Evolutionary conservation across 208 protist genomes (phyloP).

Genomic region (Leishmania aethiopica): DNA sequence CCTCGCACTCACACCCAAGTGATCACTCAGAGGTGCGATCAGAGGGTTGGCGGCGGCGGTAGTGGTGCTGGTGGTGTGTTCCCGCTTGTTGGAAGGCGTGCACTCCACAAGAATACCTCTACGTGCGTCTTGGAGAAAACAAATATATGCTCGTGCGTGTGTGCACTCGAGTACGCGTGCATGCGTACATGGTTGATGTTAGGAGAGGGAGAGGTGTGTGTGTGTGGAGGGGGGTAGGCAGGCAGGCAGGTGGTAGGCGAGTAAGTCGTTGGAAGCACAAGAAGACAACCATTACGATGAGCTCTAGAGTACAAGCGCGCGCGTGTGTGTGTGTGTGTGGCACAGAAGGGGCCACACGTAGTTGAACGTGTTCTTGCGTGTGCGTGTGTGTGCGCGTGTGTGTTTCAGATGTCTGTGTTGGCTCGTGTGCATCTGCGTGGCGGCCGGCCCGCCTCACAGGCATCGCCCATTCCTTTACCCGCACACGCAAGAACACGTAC

Average conservation of each 20-base stretch:
- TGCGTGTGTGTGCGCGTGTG: conserved; percentile 2
- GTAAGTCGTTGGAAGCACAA: not conserved
- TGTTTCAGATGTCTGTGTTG: not conserved
- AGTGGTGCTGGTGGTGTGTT: not conserved
- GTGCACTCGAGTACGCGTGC: not conserved
- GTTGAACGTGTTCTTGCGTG: not conserved
- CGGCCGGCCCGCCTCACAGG: too few species aligned
- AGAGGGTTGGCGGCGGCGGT: not conserved
- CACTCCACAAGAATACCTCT: not conserved
- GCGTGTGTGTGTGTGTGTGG: not conserved
- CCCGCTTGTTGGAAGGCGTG: not conserved
- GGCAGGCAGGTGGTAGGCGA: not conserved
- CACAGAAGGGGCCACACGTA: not conserved
- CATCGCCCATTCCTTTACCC: too few species aligned
- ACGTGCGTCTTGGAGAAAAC: not conserved
- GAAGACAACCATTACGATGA: not conserved
- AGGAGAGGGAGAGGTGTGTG: not conserved
- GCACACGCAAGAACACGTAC: too few species aligned
- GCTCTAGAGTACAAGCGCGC: not conserved
- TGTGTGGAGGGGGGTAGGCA: not conserved
- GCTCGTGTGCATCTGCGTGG: too few species aligned
- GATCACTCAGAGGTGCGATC: not conserved
- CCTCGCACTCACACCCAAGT: not conserved
- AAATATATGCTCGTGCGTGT: not conserved
- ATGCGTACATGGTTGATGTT: not conserved